Evolutionary conservation across 805 yeast species (phyloP), one percentile per base, ranked within the genome.

Genomic region (Nakazawaea ernobii): DNA sequence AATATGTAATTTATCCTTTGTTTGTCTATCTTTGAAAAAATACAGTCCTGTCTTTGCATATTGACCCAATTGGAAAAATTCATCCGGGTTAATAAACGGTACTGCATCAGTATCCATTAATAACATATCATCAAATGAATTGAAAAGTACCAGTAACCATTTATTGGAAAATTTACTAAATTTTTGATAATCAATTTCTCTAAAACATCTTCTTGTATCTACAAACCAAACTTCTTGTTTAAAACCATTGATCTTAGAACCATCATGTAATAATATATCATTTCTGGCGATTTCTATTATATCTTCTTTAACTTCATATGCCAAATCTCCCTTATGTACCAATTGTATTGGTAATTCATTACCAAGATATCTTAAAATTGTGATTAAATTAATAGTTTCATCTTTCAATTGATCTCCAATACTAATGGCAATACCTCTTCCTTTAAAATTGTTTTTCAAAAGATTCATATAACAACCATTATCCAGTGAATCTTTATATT

Each of bases 341-440:
- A 74, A 66, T 52, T 74, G 73, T 45, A 77, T 65, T 0, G 86
- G 87, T 3, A 73, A 55, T 24, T 60, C 61, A 55, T 77, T 79
- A 53, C 73, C 66, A 38, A 78, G 65, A 5, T 77, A 70, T 28
- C 86, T 63, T 32, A 81, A 60, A 0, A 79, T 62, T 8, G 79
- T 55, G 1, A 80, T 65, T 32, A 80, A 60, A 45, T 73, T 75
- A 8, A 69, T 61, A 24, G 77, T 53, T 48, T 79, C 84, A 17
- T 68, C 66, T 15, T 66, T 62, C 46, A 75, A 70, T 13, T 60
- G 60, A 48, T 79, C 74, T n/a, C 74, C 59, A 1, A 75, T 74
- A 3, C 83, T 73, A 3, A 81, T 59, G 1, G 78, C 84, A 28
- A 80, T 74, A 4, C 87, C 87, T 49, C 62, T 63, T 3, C 81